These are phyloP conservation scores for Pseudogymnoascus sp. DNA, from an alignment of 2,329 filamentous ascomycete species.

Conservation along the genomic window DNA sequence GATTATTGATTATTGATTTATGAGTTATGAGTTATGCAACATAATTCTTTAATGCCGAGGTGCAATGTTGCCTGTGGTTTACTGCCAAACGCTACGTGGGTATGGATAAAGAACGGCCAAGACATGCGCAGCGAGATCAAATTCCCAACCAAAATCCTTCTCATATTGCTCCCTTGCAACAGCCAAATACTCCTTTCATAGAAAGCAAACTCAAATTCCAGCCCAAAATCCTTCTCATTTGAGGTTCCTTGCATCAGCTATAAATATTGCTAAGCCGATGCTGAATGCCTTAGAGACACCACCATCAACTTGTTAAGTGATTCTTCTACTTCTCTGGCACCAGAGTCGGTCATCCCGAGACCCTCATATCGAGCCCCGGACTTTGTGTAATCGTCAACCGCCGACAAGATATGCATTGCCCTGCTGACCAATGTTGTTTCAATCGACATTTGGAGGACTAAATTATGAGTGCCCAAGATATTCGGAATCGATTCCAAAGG, in stretches of 20 bases:
- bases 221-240: background rate
- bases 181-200: background rate
- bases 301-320: background rate
- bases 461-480: slow-evolving; percentile 17
- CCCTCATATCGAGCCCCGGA: slow-evolving; percentile 16
- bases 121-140: background rate
- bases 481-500: slow-evolving; percentile 24
- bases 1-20: background rate
- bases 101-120: background rate
- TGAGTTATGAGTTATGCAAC: background rate
- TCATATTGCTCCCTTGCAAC: background rate
- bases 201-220: background rate
- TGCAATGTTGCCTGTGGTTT: background rate
- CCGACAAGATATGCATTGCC: slow-evolving; percentile 2
- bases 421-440: slow-evolving; percentile 12
- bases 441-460: slow-evolving; percentile 16
- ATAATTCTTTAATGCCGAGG: background rate
- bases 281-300: background rate
- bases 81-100: background rate
- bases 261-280: background rate
- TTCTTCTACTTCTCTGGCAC: background rate
- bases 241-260: background rate
- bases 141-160: background rate
- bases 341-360: slow-evolving; percentile 12
- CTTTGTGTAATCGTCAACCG: slow-evolving; percentile 20